Evolutionary conservation across 345 rosid species (phyloP), one percentile per base, ranked within the genome.

Genomic region (Boechera retrofracta): DNA sequence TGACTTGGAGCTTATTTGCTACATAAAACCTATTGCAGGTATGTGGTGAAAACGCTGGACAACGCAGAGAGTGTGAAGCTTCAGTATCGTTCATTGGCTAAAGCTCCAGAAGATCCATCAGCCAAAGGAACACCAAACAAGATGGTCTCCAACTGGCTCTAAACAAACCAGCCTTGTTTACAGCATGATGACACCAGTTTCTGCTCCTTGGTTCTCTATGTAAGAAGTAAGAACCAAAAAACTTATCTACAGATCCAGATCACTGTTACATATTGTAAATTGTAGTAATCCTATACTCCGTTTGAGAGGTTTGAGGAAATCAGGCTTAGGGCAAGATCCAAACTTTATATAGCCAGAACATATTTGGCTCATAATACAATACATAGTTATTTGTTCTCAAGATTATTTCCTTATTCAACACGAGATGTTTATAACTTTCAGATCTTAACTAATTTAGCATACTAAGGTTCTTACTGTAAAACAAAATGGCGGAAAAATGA

Each of bases 51-150:
- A 83, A 94, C 97, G 24, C 67, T 94, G 75, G 98, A 94, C 82
- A 89, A 94, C 56, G 96, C 97, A 24, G 98, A 91, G 85, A 89
- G 98, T 77, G 98, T 91, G 5, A 94, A 94, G 76, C 81, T 94
- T 86, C 98, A 94, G 84, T 94, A 94, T 81, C 96, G 94, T 7
- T 94, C 98, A 11, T 85, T 89, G 21, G 90, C 97, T 31, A 94
- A 88, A 79, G 90, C 89, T 67, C 54, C 89, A 24, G 87, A 86
- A 16, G 84, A 83, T 72, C 62, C 80, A 64, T 86, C 88, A 63
- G 77, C 81, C 16, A 89, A 86, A 77, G 78, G 79, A 52, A 76
- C 77, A 64, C 66, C 87, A 26, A 82, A 72, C 85, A 89, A 89
- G 86, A 79, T 85, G 85, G 77, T 82, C 70, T 79, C 94, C 10